These are phyloP conservation scores for Paracamarosporium sp. DNA, from an alignment of 2,329 filamentous ascomycete genomes.

Conservation along the genomic window DNA sequence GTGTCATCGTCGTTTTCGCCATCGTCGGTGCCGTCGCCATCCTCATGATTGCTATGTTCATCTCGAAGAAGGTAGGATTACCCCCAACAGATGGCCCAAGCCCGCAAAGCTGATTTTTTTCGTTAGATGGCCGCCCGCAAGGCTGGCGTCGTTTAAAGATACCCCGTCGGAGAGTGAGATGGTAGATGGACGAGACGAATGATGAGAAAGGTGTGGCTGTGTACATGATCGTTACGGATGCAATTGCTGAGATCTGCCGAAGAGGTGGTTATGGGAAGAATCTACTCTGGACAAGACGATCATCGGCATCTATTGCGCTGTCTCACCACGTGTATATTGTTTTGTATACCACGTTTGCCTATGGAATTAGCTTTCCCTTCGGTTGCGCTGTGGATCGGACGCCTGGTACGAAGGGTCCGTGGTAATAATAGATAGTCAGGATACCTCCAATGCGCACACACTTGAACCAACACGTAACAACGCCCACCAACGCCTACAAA, in stretches of 20 bases:
- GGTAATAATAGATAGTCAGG: conserved; percentile 37
- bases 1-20: conserved; percentile 68
- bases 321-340: conserved; percentile 10
- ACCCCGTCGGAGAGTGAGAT: conserved; percentile 9
- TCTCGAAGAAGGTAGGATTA: conserved; percentile 52
- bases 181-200: conserved; percentile 1
- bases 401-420: conserved; percentile 34
- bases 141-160: conserved; percentile 12
- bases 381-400: conserved; percentile 33
- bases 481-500: too few relatives aligned
- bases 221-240: conserved; percentile 3
- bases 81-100: background rate
- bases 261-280: conserved; percentile 1
- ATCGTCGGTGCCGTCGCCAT: conserved; percentile 64
- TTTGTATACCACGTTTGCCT: conserved; percentile 21
- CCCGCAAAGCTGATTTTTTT: background rate
- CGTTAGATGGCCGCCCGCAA: conserved; percentile 13
- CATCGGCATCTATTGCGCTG: conserved; percentile 2
- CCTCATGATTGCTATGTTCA: conserved; percentile 58
- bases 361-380: conserved; percentile 20
- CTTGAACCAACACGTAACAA: conserved; percentile 1
- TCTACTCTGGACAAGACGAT: conserved; percentile 8
- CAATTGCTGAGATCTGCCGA: conserved; percentile 1
- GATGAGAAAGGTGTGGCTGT: background rate
- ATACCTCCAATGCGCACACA: conserved; percentile 11